Conservation (phyloP, 768 basidiomycete species). For the Mycena belliarum region DNA sequence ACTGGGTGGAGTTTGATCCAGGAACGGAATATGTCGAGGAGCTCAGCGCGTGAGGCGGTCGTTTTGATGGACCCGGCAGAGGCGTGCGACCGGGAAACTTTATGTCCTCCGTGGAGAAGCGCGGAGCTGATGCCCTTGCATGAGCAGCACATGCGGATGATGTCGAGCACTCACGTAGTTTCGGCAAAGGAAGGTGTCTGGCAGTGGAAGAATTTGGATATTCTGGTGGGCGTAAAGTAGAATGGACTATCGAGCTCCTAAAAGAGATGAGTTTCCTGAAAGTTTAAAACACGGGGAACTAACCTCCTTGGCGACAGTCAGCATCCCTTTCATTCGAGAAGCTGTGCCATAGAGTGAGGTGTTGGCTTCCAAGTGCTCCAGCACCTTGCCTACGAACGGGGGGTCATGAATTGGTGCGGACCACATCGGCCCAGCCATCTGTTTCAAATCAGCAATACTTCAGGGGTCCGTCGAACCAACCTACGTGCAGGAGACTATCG, state of each 20-base stretch:
- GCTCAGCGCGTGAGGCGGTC: slow-evolving; percentile 63
- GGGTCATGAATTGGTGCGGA: slow-evolving; percentile 81
- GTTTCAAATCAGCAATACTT: neutral
- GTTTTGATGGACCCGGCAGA: slow-evolving; percentile 90
- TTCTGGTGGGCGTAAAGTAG: slow-evolving; percentile 82
- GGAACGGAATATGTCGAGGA: slow-evolving; percentile 84
- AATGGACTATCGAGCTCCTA: slow-evolving; percentile 80
- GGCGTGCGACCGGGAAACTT: slow-evolving; percentile 90
- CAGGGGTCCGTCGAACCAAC: slow-evolving; percentile 14
- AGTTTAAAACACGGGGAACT: slow-evolving; percentile 20
- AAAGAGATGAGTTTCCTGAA: neutral
- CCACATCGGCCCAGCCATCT: slow-evolving; percentile 98
- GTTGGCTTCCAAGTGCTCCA: slow-evolving; percentile 69
- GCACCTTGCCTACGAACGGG: slow-evolving; percentile 71
- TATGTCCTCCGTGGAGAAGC: slow-evolving; percentile 81
- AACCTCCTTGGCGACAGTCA: slow-evolving; percentile 87
- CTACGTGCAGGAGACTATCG: slow-evolving; percentile 71
- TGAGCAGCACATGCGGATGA: neutral
- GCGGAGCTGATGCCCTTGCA: slow-evolving; percentile 66
- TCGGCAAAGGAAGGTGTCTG: slow-evolving; percentile 73
- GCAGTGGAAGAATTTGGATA: slow-evolving; percentile 84
- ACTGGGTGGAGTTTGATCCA: slow-evolving; percentile 85
- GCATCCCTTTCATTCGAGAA: slow-evolving; percentile 91
- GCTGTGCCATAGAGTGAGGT: slow-evolving; percentile 74
- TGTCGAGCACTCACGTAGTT: slow-evolving; percentile 58